phyloP scores from a whole-genome alignment of 2,329 filamentous ascomycete genomes.

The Monilinia vaccinii-corymbosi region DNA sequence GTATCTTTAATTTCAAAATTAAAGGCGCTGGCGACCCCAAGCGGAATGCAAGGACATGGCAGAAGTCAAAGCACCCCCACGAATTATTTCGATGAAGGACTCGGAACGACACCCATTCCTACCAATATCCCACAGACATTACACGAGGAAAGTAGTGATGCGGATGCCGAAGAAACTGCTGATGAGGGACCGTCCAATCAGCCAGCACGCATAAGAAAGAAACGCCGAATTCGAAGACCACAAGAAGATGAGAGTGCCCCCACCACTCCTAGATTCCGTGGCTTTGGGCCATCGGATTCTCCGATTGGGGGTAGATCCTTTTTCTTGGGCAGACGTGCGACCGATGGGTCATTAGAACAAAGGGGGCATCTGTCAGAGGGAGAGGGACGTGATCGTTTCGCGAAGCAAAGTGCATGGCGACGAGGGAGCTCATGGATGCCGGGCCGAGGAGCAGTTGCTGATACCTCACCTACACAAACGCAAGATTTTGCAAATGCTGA shows the following conservation, averaged over 20 bases:
- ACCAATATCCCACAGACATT: constrained; percentile 44
- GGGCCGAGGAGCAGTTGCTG: constrained; percentile 41
- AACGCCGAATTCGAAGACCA: constrained; percentile 52
- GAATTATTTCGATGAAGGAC: constrained; percentile 28
- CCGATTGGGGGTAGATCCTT: constrained; percentile 22
- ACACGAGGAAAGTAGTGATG: constrained; percentile 57
- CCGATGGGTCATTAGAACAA: constrained; percentile 48
- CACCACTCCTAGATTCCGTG: constrained; percentile 45
- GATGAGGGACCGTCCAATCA: constrained; percentile 56
- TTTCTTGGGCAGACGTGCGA: constrained; percentile 54
- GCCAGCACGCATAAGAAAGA: constrained; percentile 47
- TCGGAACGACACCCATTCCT: constrained; percentile 37
- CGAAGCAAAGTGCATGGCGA: constrained; percentile 46
- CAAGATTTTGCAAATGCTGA: constrained; percentile 30
- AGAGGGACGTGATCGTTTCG: constrained; percentile 57
- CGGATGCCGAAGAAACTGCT: constrained; percentile 79
- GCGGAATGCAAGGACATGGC: constrained; percentile 36
- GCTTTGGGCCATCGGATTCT: constrained; percentile 20
- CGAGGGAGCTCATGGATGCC: constrained; percentile 40
- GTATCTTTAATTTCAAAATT: constrained; percentile 70
- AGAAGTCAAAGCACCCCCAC: constrained; percentile 33
- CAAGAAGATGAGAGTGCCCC: constrained; percentile 48
- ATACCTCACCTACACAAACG: constrained; percentile 41
- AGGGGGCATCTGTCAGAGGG: constrained; percentile 65
- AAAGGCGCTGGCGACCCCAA: constrained; percentile 57